Evolutionary conservation across 2,329 filamentous ascomycete genomes (phyloP), one percentile per base, ranked within the genome.

Genomic region (Pseudogymnoascus sp.): DNA sequence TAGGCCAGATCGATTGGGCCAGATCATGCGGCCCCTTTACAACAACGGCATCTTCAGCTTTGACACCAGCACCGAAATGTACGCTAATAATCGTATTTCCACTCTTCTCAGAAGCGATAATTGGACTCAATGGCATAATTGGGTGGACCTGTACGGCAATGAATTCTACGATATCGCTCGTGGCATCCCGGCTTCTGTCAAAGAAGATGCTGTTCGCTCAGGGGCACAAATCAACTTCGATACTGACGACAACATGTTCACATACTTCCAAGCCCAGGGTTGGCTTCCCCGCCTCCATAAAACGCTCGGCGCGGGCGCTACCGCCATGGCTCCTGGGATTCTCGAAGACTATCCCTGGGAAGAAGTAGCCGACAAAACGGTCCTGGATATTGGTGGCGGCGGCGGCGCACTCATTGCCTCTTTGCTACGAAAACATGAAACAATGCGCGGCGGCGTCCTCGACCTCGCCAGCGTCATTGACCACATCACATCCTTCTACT

Each of bases 121-220:
- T 66, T 79, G 77, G 77, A 78, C 76, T 0, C 75, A 78, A 65
- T 80, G 77, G 78, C 74, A 69, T 19, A 73, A 73, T 64, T 79
- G 78, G 78, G 76, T 77, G 2, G 69, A 73, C 2, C 71, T 79
- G 1, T 79, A 79, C 64, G 77, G 75, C 5, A 76, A 75, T 63
- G 67, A 78, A 60, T 79, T 78, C 68, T 80, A 78, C 68, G 75
- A 79, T 64, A 76, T 78, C 38, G 75, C 76, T 0, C 68, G 72
- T 3, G 75, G 76, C 4, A 76, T 79, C 31, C 78, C 77, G 0
- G 66, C 61, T 0, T 67, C 75, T 1, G 19, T 72, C 14, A 60
- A 62, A 2, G 61, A 61, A 6, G 72, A 66, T 7, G 64, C 65
- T 7, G 65, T 56, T 0, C 71, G 75, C 12, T 68, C 56, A 4